Base-by-base conservation (phyloP, 139 green algal species). In the Trebouxia sp. region DNA sequence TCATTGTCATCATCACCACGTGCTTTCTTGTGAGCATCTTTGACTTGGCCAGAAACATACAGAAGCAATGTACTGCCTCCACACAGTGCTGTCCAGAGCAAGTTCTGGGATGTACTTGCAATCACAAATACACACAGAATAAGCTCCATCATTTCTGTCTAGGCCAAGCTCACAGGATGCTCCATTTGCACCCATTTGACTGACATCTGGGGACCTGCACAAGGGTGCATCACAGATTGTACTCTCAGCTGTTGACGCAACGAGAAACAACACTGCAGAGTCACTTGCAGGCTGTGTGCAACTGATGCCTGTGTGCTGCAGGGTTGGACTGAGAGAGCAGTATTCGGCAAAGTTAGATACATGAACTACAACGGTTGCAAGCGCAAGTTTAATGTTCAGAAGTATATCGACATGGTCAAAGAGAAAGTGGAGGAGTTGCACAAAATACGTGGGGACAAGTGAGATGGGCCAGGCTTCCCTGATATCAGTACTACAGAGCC, bases 261-360 rank as follows among this genome's bases (percentile, higher is more conserved):
- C n/a, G n/a, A n/a, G n/a, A n/a, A n/a, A n/a, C n/a, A n/a, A n/a
- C n/a, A n/a, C 22, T 56, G 69, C 41, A 78, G n/a, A 78, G 10
- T 58, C 48, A 38, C 24, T 48, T 66, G n/a, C 28, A 43, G 6
- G 6, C 22, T n/a, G n/a, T n/a, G n/a, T n/a, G n/a, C 41, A n/a
- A 10, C 30, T 47, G 9, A 30, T 56, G 62, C 35, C 14, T 26
- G 35, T 66, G 32, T 7, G 39, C 32, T 84, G 84, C 89, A 95
- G 95, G 95, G 92, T 74, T 99, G 96, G 96, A 86, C 80, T 5
- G 96, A 99, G 88, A 88, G 96, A 0, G 77, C 91, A 0, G 86
- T 99, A 15, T 99, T 99, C 87, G 96, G 96, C 56, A 99, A 99
- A 88, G 96, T 99, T 84, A 90, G 96, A 5, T 98, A 93, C 86